A percentile compares a stretch with the other conserved stretches of the same genome.
Evolutionary conservation across 2,329 filamentous ascomycete species (phyloP).

Genomic region (Dactylella cylindrospora): DNA sequence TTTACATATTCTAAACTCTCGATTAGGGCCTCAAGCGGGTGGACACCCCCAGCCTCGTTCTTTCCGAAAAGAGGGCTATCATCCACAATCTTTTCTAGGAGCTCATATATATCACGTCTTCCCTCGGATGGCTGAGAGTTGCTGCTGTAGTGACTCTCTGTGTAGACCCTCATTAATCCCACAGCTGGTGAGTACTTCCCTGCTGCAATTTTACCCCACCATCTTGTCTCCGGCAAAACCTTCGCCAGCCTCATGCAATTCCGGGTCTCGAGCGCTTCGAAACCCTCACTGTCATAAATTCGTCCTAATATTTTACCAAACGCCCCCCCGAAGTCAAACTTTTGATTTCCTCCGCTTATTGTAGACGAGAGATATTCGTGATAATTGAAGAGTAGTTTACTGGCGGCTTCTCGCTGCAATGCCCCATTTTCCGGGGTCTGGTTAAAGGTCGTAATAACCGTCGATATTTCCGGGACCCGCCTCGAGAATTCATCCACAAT

Average conservation of each 20-base stretch:
- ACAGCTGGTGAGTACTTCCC: constrained; percentile 27
- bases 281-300: constrained; percentile 33
- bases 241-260: constrained; percentile 47
- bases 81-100: constrained; percentile 31
- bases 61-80: constrained; percentile 34
- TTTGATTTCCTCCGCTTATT: constrained; percentile 71
- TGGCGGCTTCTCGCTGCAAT: constrained; percentile 75
- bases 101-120: constrained; percentile 8
- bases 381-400: constrained; percentile 77
- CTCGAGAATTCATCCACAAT: constrained; percentile 74
- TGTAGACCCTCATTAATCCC: constrained; percentile 22
- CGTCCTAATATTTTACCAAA: constrained; percentile 65
- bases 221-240: constrained; percentile 46
- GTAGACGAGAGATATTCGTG: constrained; percentile 70
- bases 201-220: constrained; percentile 47
- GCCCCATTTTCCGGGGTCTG: constrained; percentile 67
- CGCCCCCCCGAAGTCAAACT: constrained; percentile 80
- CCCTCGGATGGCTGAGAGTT: no score
- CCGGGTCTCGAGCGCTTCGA: constrained; percentile 45
- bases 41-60: not conserved
- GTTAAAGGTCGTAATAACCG: constrained; percentile 73
- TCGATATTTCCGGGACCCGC: constrained; percentile 77
- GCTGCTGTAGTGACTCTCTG: constrained; percentile 1
- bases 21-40: constrained; percentile 28
- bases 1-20: constrained; percentile 27